A percentile compares a stretch with the other conserved stretches of the same genome.
These are phyloP conservation scores for Candida sp. DNA, from an alignment of 1,139 yeast species.

Conservation along the genomic window DNA sequence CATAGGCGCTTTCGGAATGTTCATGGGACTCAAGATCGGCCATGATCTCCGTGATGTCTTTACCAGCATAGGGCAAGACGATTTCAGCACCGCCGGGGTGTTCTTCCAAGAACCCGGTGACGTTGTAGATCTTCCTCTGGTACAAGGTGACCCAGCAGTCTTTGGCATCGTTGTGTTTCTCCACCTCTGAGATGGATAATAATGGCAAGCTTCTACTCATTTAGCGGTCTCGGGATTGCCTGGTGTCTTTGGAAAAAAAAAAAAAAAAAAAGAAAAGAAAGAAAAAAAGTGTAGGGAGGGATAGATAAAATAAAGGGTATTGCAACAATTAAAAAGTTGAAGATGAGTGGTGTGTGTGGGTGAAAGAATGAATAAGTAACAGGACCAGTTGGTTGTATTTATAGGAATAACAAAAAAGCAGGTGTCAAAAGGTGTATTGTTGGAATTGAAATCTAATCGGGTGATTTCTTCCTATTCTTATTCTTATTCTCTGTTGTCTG, in stretches of 20 bases:
- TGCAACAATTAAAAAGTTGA: no score
- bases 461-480: not conserved
- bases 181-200: constrained; percentile 43
- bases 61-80: constrained; percentile 78
- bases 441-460: not conserved
- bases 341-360: no score
- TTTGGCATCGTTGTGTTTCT: constrained; percentile 49
- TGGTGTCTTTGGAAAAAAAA: no score
- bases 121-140: constrained; percentile 79
- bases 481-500: not conserved
- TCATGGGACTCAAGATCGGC: constrained; percentile 69
- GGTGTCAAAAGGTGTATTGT: not conserved
- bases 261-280: no score
- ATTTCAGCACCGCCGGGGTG: constrained; percentile 91
- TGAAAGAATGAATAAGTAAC: not conserved
- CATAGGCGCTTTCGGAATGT: constrained; percentile 89
- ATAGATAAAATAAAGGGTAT: no score
- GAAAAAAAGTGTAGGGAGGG: no score
- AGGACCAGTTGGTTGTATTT: constrained; percentile 1
- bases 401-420: not conserved
- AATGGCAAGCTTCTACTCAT: constrained; percentile 34
- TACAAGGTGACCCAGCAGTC: constrained; percentile 84
- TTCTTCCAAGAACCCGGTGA: constrained; percentile 75
- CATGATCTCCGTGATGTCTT: constrained; percentile 81
- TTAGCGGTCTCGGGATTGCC: not conserved